phyloP scores from a whole-genome alignment of 2,329 filamentous ascomycete genomes.

The Cryphonectria nitschkei region DNA sequence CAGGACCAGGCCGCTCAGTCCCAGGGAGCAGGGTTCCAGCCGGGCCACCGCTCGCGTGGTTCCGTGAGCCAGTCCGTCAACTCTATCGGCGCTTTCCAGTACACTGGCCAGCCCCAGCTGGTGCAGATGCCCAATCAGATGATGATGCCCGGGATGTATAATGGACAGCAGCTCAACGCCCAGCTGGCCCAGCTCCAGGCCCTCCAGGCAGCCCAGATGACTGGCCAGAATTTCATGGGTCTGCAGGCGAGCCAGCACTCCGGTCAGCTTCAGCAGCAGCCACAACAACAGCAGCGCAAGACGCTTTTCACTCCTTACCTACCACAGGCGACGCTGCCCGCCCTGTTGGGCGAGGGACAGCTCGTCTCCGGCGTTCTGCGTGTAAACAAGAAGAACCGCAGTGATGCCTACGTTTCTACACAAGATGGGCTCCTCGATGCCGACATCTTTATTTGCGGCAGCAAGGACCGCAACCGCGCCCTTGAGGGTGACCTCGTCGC shows the following conservation, averaged over 20 bases:
- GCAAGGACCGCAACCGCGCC: conserved; percentile 96
- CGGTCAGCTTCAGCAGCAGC: conserved; percentile 67
- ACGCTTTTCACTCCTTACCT: conserved; percentile 98
- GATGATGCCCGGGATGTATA: conserved; percentile 83
- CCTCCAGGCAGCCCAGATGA: conserved; percentile 85
- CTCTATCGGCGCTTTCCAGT: conserved; percentile 85
- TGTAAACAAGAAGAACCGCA: conserved; percentile 99
- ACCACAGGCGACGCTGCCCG: conserved; percentile 90
- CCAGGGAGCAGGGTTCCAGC: conserved; percentile 79
- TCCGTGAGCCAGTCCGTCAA: conserved; percentile 87
- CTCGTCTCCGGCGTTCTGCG: conserved; percentile 95
- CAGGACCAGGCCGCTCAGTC: conserved; percentile 52
- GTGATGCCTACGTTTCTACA: conserved; percentile 95
- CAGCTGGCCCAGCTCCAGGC: conserved; percentile 91
- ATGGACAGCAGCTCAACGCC: conserved; percentile 82
- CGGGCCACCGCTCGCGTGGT: conserved; percentile 82
- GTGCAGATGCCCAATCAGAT: conserved; percentile 79
- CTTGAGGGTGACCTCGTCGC: conserved; percentile 95
- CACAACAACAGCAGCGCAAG: conserved; percentile 91
- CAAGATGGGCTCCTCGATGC: conserved; percentile 86
- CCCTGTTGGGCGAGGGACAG: conserved; percentile 86
- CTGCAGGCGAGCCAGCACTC: conserved; percentile 74
- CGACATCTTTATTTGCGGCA: conserved; percentile 99
- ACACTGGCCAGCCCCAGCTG: conserved; percentile 82
- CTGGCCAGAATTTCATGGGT: conserved; percentile 72